Evolutionary conservation across 148 eudicot genomes (phyloP).

Genomic region (Vaccinium macrocarpon): DNA sequence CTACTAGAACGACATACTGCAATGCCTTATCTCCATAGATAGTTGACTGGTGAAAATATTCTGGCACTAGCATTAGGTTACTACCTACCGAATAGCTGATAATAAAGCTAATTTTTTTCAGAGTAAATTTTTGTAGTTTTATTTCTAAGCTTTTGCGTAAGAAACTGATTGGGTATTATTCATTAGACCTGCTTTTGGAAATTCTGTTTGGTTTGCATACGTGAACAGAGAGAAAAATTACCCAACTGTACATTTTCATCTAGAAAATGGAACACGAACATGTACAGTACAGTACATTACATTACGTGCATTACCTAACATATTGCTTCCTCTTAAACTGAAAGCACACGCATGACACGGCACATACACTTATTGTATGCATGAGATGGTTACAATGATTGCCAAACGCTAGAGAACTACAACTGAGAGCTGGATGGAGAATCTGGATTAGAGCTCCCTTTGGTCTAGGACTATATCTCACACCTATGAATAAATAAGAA

Average conservation of each 20-base stretch:
- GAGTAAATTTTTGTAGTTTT: neutral
- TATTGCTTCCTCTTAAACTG: neutral
- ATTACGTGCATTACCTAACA: neutral
- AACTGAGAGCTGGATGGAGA: slow-evolving; percentile 7
- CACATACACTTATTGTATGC: neutral
- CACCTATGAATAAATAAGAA: slow-evolving; percentile 17
- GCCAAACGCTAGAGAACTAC: neutral
- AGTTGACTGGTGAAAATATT: neutral
- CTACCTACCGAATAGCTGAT: neutral
- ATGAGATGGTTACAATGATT: slow-evolving; percentile 4
- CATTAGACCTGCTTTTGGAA: neutral
- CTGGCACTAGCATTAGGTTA: neutral
- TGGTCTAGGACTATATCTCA: slow-evolving; percentile 9
- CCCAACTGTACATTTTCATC: neutral
- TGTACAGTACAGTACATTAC: slow-evolving; percentile 18
- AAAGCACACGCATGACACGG: neutral
- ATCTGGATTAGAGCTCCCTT: slow-evolving; percentile 20
- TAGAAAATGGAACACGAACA: neutral
- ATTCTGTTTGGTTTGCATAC: slow-evolving; percentile 3
- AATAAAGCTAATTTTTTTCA: neutral
- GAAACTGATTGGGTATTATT: neutral
- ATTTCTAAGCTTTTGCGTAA: neutral
- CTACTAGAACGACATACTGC: neutral
- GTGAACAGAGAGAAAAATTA: neutral
- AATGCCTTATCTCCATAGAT: neutral